Conservation (phyloP, 306 rosid species). For the Cucurbita maxima region DNA sequence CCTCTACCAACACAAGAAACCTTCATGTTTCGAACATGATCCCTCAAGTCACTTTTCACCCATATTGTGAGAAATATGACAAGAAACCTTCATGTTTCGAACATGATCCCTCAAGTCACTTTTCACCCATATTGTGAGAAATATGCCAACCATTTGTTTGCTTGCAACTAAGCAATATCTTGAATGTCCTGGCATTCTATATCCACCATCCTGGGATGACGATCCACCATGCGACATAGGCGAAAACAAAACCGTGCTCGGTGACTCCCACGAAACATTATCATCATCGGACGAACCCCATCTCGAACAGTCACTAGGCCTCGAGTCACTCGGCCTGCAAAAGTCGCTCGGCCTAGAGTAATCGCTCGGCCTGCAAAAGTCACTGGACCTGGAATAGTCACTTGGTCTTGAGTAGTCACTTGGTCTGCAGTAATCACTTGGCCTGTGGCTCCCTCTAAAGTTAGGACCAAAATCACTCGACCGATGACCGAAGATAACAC, state of each 20-base stretch:
- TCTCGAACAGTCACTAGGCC: conserved; percentile 64
- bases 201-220: conserved; percentile 65
- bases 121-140: conserved; percentile 91
- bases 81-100: conserved; percentile 74
- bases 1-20: conserved; percentile 96
- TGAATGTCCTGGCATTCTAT: conserved; percentile 59
- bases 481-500: conserved; percentile 80
- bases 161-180: conserved; percentile 95
- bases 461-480: conserved; percentile 65
- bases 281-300: conserved; percentile 99
- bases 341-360: conserved; percentile 18
- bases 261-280: conserved; percentile 76
- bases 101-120: conserved; percentile 83
- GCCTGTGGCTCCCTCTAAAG: conserved; percentile 69
- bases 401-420: conserved; percentile 63
- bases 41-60: conserved; percentile 87
- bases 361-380: conserved; percentile 21
- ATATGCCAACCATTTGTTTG: conserved; percentile 99
- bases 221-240: conserved; percentile 72
- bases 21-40: conserved; percentile 83
- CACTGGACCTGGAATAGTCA: conserved; percentile 23
- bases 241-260: conserved; percentile 76
- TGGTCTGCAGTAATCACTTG: conserved; percentile 79
- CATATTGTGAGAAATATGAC: conserved; percentile 86
- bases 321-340: conserved; percentile 19